phyloP scores from a whole-genome alignment of 768 basidiomycete genomes.

The Phaffia tasmanica region DNA sequence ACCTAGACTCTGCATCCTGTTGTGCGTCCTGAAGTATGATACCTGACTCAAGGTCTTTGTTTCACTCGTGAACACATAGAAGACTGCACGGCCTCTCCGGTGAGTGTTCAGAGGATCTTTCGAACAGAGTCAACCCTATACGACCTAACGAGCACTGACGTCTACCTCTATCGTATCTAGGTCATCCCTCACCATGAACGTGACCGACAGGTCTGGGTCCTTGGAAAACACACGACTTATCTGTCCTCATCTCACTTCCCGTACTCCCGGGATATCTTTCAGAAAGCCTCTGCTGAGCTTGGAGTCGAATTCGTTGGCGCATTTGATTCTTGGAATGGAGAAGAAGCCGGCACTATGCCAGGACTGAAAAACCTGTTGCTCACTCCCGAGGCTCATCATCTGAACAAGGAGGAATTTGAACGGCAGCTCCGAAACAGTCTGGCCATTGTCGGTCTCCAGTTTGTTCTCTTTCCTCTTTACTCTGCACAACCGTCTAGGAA shows the following conservation, averaged over 20 bases:
- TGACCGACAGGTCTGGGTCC: background rate
- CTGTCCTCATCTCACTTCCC: constrained; percentile 5
- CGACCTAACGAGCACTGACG: too few relatives aligned
- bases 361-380: background rate
- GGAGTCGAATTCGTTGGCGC: constrained; percentile 12
- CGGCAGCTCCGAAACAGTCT: constrained; percentile 6
- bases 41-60: too few relatives aligned
- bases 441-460: constrained; percentile 2
- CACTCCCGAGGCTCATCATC: background rate
- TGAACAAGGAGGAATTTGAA: constrained; percentile 1
- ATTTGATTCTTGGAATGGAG: background rate
- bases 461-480: background rate
- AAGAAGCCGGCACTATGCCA: background rate
- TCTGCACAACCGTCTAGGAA: background rate
- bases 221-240: background rate
- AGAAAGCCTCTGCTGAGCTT: background rate
- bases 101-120: too few relatives aligned
- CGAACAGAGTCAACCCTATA: too few relatives aligned
- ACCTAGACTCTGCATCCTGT: too few relatives aligned
- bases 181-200: background rate
- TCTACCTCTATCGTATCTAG: background rate
- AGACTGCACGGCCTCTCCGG: background rate
- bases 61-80: background rate
- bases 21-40: too few relatives aligned
- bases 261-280: constrained; percentile 9